These are phyloP conservation scores for Tetradesmus obliquus DNA, from an alignment of 139 green algal species.

Conservation along the genomic window DNA sequence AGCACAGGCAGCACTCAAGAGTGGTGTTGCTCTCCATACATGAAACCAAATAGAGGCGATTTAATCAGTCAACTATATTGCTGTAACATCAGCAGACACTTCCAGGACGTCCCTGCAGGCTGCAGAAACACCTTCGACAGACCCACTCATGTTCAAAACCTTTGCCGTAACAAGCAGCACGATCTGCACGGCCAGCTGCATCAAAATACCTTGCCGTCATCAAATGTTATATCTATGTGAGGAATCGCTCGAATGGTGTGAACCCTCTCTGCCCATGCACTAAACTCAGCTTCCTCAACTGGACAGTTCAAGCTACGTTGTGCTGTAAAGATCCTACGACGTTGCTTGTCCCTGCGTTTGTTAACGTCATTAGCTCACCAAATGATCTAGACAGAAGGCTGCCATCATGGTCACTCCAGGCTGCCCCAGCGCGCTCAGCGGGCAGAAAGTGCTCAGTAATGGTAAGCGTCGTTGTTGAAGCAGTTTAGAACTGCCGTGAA, in stretches of 20 bases:
- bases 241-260: neutral
- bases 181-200: neutral
- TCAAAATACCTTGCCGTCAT: too few species aligned
- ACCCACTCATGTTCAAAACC: neutral
- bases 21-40: neutral
- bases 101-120: neutral
- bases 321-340: neutral
- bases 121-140: neutral
- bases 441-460: neutral
- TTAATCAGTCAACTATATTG: neutral
- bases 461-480: neutral
- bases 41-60: too few species aligned
- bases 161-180: neutral
- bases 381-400: neutral
- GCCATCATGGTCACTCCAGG: neutral
- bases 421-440: neutral
- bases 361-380: neutral
- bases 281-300: neutral
- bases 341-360: neutral
- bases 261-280: neutral
- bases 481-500: neutral
- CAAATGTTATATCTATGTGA: too few species aligned
- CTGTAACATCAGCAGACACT: neutral
- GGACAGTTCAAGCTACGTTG: neutral
- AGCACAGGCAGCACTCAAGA: neutral